Conservation (phyloP, 2,329 filamentous ascomycete species). For the Clarireedia hainanense region DNA sequence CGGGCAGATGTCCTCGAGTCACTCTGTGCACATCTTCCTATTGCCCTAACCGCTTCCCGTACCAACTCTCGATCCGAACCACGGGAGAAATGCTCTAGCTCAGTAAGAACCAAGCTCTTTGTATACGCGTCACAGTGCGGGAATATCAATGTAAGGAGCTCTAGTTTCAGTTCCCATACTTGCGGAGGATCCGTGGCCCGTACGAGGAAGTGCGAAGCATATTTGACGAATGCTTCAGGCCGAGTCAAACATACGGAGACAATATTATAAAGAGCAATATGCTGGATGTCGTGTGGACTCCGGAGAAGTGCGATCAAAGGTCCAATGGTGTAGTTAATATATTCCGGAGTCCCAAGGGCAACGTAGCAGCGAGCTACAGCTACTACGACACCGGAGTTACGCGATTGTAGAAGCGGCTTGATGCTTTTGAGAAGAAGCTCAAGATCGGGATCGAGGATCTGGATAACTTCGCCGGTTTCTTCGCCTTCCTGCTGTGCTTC, state of each 20-base stretch:
- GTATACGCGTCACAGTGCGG: slow-evolving; percentile 67
- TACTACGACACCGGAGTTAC: slow-evolving; percentile 87
- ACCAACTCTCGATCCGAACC: slow-evolving; percentile 70
- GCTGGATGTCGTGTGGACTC: slow-evolving; percentile 77
- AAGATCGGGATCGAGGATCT: slow-evolving; percentile 71
- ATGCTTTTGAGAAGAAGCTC: slow-evolving; percentile 72
- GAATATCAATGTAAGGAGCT: slow-evolving; percentile 85
- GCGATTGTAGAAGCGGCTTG: slow-evolving; percentile 78
- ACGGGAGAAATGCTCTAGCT: slow-evolving; percentile 87
- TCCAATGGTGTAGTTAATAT: slow-evolving; percentile 68
- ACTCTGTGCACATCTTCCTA: slow-evolving; percentile 84
- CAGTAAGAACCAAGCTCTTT: slow-evolving; percentile 82
- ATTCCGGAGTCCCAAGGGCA: slow-evolving; percentile 71
- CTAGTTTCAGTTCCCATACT: slow-evolving; percentile 87
- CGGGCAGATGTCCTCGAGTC: slow-evolving; percentile 63
- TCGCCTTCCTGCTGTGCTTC: slow-evolving; percentile 30
- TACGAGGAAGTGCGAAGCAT: slow-evolving; percentile 84
- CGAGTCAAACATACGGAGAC: slow-evolving; percentile 78
- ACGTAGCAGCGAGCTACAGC: slow-evolving; percentile 80
- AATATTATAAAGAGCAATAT: slow-evolving; percentile 88
- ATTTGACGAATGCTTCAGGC: slow-evolving; percentile 76
- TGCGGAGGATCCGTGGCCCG: slow-evolving; percentile 69
- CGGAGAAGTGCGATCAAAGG: slow-evolving; percentile 81
- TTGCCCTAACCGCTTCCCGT: slow-evolving; percentile 82
- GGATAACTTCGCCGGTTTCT: slow-evolving; percentile 41